Evolutionary conservation across 768 basidiomycete genomes (phyloP), one percentile per base, ranked within the genome.

Genomic region (Serendipita vermifera): DNA sequence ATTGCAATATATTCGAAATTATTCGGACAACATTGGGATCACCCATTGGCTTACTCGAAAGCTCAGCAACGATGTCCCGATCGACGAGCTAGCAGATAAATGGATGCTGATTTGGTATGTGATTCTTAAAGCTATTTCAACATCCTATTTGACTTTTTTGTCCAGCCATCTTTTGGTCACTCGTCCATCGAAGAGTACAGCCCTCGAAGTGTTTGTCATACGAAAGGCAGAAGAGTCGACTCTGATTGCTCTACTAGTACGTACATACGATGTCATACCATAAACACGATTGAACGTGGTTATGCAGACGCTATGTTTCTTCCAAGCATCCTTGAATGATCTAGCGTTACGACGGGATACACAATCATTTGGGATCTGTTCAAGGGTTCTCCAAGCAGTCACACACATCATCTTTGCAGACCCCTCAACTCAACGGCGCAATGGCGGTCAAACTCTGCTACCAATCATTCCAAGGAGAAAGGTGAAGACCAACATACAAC

Each of bases 321-420:
- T 98, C 85, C 96, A 98, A 78, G 89, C 94, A 14, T 82, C 87
- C 26, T 75, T 99, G 17, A 80, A 79, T 57, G 96, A 99, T 68
- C 74, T 97, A 5, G 77, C 83, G 0, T 63, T 69, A 38, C 75
- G 72, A 13, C 76, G 81, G 54, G 77, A 80, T 46, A 83, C 89
- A 2, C 77, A 72, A 38, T 88, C 91, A 0, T 97, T 97, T 70
- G 72, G 80, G 46, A 85, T 94, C 57, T 98, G 96, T 68, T 90
- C 93, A 69, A 81, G 94, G 59, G 80, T 92, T 35, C 72, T 97
- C 58, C 87, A 87, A 67, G 79, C 79, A 67, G 93, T 93, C 64
- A 93, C 98, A 69, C 86, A 92, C 71, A 92, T 98, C 68, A 94
- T 99, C 64, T 99, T 96, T 66, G 82, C 82, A 43, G 89, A 97